Conservation (phyloP, 2,329 filamentous ascomycete species). For the Exophiala lecanii-corni region DNA sequence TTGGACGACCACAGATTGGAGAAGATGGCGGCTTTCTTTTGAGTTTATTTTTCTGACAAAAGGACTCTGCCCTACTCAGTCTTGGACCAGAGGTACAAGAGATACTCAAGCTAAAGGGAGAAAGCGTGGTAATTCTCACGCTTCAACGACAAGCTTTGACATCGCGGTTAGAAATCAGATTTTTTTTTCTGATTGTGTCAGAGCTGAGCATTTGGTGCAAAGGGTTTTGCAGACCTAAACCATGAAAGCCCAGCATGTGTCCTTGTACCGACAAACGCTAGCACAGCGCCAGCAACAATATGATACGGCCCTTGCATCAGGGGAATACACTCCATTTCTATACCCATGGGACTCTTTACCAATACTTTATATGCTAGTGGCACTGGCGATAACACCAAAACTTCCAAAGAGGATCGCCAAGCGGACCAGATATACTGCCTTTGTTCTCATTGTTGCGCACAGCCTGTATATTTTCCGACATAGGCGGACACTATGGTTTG, state of each 20-base stretch:
- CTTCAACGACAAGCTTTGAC: too few species aligned
- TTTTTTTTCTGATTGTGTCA: too few species aligned
- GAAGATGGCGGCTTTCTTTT: too few species aligned
- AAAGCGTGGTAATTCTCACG: too few species aligned
- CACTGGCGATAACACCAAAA: constrained; percentile 16
- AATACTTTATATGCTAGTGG: constrained; percentile 21
- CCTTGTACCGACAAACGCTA: constrained; percentile 38
- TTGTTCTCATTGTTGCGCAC: constrained; percentile 13
- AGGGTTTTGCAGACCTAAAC: too few species aligned
- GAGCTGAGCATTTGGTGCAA: too few species aligned
- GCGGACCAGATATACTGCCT: constrained; percentile 9
- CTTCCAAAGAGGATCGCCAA: constrained; percentile 8
- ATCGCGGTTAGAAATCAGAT: too few species aligned
- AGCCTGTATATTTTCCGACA: constrained; percentile 10
- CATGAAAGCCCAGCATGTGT: constrained; percentile 24
- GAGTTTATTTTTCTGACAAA: too few species aligned
- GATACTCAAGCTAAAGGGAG: too few species aligned
- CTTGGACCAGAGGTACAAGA: too few species aligned
- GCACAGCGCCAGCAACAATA: constrained; percentile 20
- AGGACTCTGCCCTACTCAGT: too few species aligned
- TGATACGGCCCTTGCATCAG: constrained; percentile 15
- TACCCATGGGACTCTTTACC: constrained; percentile 26
- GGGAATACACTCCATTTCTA: constrained; percentile 23
- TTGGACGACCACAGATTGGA: too few species aligned
- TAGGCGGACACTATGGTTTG: constrained; percentile 45